Percentiles rank a stretch among this genome's conserved stretches.
These are phyloP conservation scores for Phytopythium sindhum DNA, from an alignment of 352 stramenopile species.

Conservation along the genomic window DNA sequence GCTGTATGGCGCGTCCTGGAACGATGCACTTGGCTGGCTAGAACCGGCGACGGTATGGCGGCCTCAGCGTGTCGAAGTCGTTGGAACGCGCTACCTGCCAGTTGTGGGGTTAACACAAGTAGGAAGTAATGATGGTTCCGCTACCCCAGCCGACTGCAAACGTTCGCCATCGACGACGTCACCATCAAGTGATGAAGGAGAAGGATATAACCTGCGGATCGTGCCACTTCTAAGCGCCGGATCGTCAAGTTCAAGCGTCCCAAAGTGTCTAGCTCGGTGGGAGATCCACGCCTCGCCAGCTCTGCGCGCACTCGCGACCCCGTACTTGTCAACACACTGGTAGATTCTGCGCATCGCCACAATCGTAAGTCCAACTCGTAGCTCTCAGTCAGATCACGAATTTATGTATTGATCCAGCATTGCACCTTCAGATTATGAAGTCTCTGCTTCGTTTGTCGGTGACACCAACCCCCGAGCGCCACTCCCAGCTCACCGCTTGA, in stretches of 20 bases:
- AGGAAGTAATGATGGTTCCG: not conserved
- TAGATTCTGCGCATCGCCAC: not conserved
- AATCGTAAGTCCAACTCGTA: not conserved
- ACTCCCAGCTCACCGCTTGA: conserved; percentile 15
- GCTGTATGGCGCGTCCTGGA: not conserved
- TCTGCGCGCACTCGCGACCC: not conserved
- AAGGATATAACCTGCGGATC: not conserved
- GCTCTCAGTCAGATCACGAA: not conserved
- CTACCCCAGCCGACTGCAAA: not conserved
- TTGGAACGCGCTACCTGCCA: not conserved
- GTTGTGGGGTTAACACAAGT: not conserved
- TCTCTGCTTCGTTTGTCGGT: no score
- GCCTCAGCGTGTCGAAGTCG: not conserved
- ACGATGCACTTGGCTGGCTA: not conserved
- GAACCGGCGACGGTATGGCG: not conserved
- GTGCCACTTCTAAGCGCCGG: not conserved
- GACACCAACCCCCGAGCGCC: no score
- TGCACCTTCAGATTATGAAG: no score
- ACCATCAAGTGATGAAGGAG: not conserved
- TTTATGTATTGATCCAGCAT: not conserved
- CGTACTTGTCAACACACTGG: not conserved
- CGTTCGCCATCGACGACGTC: not conserved
- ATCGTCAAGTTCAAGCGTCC: not conserved
- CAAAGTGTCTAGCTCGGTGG: not conserved
- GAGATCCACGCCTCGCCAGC: not conserved